Percentiles rank a stretch among this genome's conserved stretches.
Evolutionary conservation across 23 red algal genomes (phyloP).

Genomic region (Gracilariopsis chorda): DNA sequence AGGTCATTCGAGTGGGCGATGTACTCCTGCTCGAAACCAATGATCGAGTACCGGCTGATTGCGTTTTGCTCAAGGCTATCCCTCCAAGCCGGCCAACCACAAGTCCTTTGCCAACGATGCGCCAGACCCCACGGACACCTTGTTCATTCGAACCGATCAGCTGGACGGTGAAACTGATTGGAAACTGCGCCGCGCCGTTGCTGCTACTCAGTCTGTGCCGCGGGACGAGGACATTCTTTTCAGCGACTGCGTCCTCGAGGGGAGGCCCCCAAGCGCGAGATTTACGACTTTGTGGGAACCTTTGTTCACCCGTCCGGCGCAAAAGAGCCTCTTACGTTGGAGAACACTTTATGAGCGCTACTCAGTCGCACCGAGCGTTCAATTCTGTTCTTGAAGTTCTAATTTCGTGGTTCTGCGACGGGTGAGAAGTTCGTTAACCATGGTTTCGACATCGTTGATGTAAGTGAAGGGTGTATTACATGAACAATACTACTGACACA

Average conservation of each 20-base stretch:
- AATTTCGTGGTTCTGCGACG: too few relatives aligned
- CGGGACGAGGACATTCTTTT: conserved; percentile 65
- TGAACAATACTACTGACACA: too few relatives aligned
- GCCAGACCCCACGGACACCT: conserved; percentile 41
- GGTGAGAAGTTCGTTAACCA: too few relatives aligned
- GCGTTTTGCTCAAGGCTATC: conserved; percentile 75
- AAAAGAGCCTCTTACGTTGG: conserved; percentile 77
- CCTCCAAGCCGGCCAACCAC: conserved; percentile 16
- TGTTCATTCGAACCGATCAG: conserved; percentile 97
- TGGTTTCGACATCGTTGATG: too few relatives aligned
- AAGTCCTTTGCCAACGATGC: not conserved
- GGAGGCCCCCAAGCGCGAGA: conserved; percentile 84
- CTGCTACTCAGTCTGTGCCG: conserved; percentile 67
- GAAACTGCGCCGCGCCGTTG: conserved; percentile 92
- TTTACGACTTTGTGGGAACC: conserved; percentile 94
- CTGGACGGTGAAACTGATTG: conserved; percentile 99
- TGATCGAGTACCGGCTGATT: conserved; percentile 95
- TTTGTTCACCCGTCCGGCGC: conserved; percentile 57
- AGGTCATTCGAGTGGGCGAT: conserved; percentile 96
- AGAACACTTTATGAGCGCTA: conserved; percentile 97
- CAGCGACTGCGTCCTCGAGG: conserved; percentile 48
- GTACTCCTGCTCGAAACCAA: conserved; percentile 84
- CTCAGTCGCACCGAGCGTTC: too few relatives aligned
- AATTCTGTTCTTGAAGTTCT: too few relatives aligned
- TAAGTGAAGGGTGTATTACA: too few relatives aligned